phyloP scores from a whole-genome alignment of 305 asterid species.

The Lippia alba region DNA sequence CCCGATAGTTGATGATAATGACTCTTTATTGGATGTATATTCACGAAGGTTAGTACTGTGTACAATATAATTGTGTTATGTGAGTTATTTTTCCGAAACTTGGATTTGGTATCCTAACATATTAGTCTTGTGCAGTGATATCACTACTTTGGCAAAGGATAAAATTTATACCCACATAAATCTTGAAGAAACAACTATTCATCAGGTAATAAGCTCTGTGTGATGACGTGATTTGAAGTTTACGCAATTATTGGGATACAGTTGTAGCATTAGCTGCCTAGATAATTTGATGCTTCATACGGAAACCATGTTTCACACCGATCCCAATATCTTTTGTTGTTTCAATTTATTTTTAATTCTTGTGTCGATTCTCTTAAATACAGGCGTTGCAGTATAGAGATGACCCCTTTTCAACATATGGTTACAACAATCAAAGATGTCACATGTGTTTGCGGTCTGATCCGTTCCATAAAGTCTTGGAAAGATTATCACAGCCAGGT shows the following conservation, averaged over 20 bases:
- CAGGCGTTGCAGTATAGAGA: constrained; percentile 82
- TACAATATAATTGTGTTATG: constrained; percentile 15
- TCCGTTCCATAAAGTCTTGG: constrained; percentile 73
- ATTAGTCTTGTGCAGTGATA: constrained; percentile 67
- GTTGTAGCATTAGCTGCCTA: not conserved
- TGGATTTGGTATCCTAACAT: constrained; percentile 18
- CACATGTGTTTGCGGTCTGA: constrained; percentile 90
- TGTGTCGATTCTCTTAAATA: constrained; percentile 2
- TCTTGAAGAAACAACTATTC: constrained; percentile 84
- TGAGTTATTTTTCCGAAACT: constrained; percentile 1
- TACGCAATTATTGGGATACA: not conserved
- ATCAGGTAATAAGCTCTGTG: constrained; percentile 55
- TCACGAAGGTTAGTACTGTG: constrained; percentile 71
- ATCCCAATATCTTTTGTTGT: not conserved
- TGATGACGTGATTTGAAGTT: not conserved
- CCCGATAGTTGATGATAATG: constrained; percentile 91
- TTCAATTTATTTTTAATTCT: constrained; percentile 7
- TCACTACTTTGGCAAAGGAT: constrained; percentile 93
- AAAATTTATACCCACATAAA: constrained; percentile 73
- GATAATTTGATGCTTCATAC: not conserved
- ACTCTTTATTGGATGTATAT: constrained; percentile 85
- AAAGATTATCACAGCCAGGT: constrained; percentile 89
- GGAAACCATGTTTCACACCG: constrained; percentile 6
- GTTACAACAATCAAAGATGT: constrained; percentile 68
- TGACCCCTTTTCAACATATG: constrained; percentile 64